phyloP scores from a whole-genome alignment of 306 rosid species.

The Acacia acuminata region DNA sequence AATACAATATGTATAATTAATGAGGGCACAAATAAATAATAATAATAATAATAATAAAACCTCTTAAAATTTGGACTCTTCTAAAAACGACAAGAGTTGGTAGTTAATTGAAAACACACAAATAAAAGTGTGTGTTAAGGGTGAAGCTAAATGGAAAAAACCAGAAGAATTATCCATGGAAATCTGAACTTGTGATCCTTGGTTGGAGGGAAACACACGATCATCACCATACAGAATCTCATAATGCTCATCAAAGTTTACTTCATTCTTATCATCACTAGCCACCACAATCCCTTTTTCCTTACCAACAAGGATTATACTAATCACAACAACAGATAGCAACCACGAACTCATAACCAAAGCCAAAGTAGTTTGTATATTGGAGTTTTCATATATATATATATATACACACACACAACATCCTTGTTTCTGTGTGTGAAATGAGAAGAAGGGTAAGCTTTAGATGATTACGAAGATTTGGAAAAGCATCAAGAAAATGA shows the following conservation, averaged over 20 bases:
- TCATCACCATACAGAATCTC: background rate
- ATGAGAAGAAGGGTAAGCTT: background rate
- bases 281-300: background rate
- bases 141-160: background rate
- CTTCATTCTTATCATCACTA: background rate
- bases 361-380: background rate
- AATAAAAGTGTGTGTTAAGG: too few relatives aligned
- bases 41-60: too few relatives aligned
- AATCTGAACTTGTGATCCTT: background rate
- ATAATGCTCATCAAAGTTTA: background rate
- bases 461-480: too few relatives aligned
- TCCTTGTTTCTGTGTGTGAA: too few relatives aligned
- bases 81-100: too few relatives aligned
- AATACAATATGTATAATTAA: too few relatives aligned
- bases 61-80: too few relatives aligned
- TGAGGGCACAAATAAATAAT: too few relatives aligned
- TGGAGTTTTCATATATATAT: background rate
- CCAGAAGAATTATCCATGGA: background rate
- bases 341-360: background rate
- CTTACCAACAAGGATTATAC: background rate
- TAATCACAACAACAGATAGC: background rate
- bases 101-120: too few relatives aligned
- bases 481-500: background rate
- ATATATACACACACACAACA: fast-evolving
- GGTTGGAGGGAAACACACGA: background rate